Evolutionary conservation across 805 yeast genomes (phyloP), one percentile per base, ranked within the genome.

Genomic region (Lipomyces chichibuensis): DNA sequence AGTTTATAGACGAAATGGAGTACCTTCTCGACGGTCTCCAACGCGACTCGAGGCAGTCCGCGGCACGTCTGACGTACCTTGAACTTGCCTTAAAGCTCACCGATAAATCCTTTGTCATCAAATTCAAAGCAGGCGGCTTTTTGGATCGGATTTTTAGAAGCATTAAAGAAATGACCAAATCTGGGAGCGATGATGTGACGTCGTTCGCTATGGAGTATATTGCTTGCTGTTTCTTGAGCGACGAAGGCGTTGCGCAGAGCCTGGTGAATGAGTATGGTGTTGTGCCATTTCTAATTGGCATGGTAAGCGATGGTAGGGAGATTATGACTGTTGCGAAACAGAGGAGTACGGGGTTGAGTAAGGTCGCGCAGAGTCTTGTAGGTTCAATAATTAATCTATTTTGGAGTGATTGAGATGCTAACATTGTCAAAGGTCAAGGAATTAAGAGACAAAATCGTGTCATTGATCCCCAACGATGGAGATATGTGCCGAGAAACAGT

Each of bases 1-100:
- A 72, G 33, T 64, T 69, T 13, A 14, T 64, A 13, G 74, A 71
- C 59, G 74, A 71, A 37, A 65, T 71, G 64, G 73, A 71, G 33
- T 71, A 71, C 39, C 57, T 71, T 17, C 66, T 71, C 13, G 73
- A 71, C 9, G 71, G 72, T 6, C 55, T 70, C 5, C 29, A 35
- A 4, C 63, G 58, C 3, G 54, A 20, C 4, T 17, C 71, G n/a
- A 23, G 54, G 5, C 8, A n/a, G 6, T 58, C 71, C 5, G 54
- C 65, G 13, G 25, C 13, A 20, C 57, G 71, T 3, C n/a, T 61
- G 49, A 53, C 71, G 11, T 64, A 55, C 27, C 56, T 69, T 11
- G 71, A 67, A n/a, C 54, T 69, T 6, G 72, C 71, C 4, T 13
- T 58, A 2, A 67, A 67, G 39, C 27, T 69, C 9, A 51, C 65